phyloP scores from a whole-genome alignment of 805 yeast genomes.

The Yamadazyma olivae region DNA sequence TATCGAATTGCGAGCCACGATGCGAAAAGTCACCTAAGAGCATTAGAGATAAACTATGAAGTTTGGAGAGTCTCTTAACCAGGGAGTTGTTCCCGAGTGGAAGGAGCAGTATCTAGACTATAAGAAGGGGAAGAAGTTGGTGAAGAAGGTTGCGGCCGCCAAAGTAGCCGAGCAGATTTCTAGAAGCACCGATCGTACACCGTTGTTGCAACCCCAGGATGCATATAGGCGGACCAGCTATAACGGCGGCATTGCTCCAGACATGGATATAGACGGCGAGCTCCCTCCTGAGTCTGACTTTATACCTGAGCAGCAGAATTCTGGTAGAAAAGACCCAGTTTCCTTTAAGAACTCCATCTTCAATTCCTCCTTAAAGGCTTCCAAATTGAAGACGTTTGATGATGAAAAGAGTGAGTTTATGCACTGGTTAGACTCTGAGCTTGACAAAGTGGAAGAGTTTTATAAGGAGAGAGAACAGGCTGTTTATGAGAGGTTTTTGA shows the following conservation, averaged over 20 bases:
- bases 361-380: constrained; percentile 3
- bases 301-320: constrained; percentile 1
- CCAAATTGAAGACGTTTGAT: constrained; percentile 3
- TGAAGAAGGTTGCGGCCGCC: constrained; percentile 33
- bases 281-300: background rate
- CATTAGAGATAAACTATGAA: constrained; percentile 61
- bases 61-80: constrained; percentile 64
- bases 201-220: constrained; percentile 18
- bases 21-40: no score
- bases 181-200: constrained; percentile 22
- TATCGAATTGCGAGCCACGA: no score
- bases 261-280: background rate
- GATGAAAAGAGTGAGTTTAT: constrained; percentile 35
- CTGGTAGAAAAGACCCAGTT: background rate
- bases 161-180: constrained; percentile 9
- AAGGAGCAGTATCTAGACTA: constrained; percentile 75
- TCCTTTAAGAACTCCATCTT: constrained; percentile 10
- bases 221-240: constrained; percentile 1
- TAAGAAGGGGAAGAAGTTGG: constrained; percentile 54
- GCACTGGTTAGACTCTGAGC: constrained; percentile 66
- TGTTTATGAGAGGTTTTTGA: constrained; percentile 53
- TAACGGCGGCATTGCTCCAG: background rate
- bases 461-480: constrained; percentile 60
- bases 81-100: constrained; percentile 85
- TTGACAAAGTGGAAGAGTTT: constrained; percentile 58